Evolutionary conservation across 352 stramenopile genomes (phyloP), one percentile per base, ranked within the genome.

Genomic region (Globisporangium irregulare): DNA sequence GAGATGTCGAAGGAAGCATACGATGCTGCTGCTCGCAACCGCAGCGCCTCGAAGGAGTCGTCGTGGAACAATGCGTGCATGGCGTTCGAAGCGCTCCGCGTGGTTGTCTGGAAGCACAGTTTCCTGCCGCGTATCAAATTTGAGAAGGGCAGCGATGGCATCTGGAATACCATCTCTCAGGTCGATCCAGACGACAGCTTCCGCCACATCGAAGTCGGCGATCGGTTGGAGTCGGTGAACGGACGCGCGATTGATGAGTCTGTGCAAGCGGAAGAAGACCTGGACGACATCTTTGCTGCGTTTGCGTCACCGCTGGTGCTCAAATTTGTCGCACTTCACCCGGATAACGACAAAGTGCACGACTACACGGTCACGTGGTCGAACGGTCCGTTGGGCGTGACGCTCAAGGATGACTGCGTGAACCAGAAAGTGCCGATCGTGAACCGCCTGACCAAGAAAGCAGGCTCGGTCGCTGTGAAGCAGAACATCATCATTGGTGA

Each of bases 51-150:
- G 36, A 93, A 93, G 73, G 86, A 91, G 43, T 91, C 84, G 20
- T 83, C 86, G 3, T 95, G 87, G 87, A 95, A 95, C 74, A 95
- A 94, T 53, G 75, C 84, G 6, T 95, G 87, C 54, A 59, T 68
- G 32, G 80, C 76, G 18, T 95, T 95, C 57, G 78, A 91, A 9
- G 83, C 82, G 24, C 68, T 95, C 38, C 86, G 87, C 38, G 80
- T 95, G 38, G 87, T 95, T 6, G 86, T 95, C 59, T 95, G 87
- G 87, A 95, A 95, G 69, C 87, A 94, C 73, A 93, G 86, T 68
- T 95, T 93, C 62, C 73, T 93, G 62, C 87, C 87, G 12, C 75
- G 78, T 22, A 77, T 95, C 62, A 75, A 79, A 54, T 93, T 92
- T 50, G 62, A 76, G 43, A 75, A 77, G 8, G 73, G 87, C 66